phyloP scores from a whole-genome alignment of 306 rosid species.

The Hylodesmum podocarpum region DNA sequence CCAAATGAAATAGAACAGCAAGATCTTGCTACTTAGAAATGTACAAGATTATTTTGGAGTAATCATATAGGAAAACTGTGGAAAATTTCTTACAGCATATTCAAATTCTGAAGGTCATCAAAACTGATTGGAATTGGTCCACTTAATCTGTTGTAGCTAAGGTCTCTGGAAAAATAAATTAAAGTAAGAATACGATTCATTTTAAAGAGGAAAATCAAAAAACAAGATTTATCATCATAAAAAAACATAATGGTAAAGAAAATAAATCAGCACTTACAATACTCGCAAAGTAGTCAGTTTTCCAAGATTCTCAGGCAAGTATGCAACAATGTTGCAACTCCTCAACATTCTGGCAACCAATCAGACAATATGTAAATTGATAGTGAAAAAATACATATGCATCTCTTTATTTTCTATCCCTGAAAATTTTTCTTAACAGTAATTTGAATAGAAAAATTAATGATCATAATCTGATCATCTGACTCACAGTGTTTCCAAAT shows the following conservation, averaged over 20 bases:
- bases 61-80: neutral
- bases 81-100: slow-evolving; percentile 49
- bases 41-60: neutral
- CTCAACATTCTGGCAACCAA: slow-evolving; percentile 51
- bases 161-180: neutral
- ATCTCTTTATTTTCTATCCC: neutral
- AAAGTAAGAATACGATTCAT: neutral
- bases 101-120: neutral
- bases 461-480: neutral
- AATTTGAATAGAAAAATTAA: neutral
- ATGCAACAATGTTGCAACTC: slow-evolving; percentile 61
- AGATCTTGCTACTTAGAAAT: neutral
- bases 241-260: neutral
- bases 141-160: neutral
- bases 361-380: neutral
- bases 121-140: neutral
- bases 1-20: neutral
- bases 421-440: neutral
- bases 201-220: neutral
- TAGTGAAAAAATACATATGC: neutral
- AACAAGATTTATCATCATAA: neutral
- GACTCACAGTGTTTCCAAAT: slow-evolving; percentile 51
- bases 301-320: slow-evolving; percentile 45
- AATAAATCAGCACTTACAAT: slow-evolving; percentile 42
- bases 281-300: slow-evolving; percentile 22